Percentiles rank a stretch among this genome's conserved stretches.
Evolutionary conservation across 2,329 filamentous ascomycete species (phyloP).

Genomic region (Fusarium bulbicola): DNA sequence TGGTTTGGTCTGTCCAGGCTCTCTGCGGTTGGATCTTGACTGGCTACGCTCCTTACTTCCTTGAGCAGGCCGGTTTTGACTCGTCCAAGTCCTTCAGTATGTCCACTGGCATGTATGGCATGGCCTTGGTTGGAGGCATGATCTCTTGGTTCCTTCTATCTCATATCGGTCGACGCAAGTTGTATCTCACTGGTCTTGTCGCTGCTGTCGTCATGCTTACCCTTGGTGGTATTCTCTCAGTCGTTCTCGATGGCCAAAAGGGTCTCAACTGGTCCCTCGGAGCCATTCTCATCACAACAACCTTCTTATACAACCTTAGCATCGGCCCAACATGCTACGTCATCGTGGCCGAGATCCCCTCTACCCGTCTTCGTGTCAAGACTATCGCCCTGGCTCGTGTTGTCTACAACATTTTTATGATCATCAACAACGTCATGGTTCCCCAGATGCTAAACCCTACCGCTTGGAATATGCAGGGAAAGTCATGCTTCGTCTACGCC

Average conservation of each 20-base stretch:
- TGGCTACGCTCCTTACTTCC: slow-evolving; percentile 49
- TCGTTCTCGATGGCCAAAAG: slow-evolving; percentile 39
- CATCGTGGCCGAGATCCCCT: slow-evolving; percentile 50
- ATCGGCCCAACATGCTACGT: slow-evolving; percentile 44
- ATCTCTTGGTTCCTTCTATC: slow-evolving; percentile 52
- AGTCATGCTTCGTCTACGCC: slow-evolving; percentile 36
- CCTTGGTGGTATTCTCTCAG: slow-evolving; percentile 50
- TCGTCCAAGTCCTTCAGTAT: slow-evolving; percentile 51
- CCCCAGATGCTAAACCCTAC: slow-evolving; percentile 41
- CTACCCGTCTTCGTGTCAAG: slow-evolving; percentile 50
- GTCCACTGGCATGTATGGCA: slow-evolving; percentile 49
- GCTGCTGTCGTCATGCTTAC: slow-evolving; percentile 46
- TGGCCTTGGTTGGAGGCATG: slow-evolving; percentile 52
- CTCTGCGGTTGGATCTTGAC: slow-evolving; percentile 34
- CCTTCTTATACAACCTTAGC: slow-evolving; percentile 47
- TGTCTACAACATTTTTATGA: slow-evolving; percentile 29
- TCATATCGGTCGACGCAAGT: slow-evolving; percentile 49
- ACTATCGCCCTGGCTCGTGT: slow-evolving; percentile 51
- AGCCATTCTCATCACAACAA: slow-evolving; percentile 51
- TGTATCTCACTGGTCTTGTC: slow-evolving; percentile 50
- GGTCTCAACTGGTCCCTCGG: slow-evolving; percentile 48
- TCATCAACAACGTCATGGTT: slow-evolving; percentile 38
- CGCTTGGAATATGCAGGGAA: slow-evolving; percentile 39
- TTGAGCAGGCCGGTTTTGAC: slow-evolving; percentile 52
- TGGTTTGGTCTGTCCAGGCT: slow-evolving; percentile 39